These are phyloP conservation scores for Aquilaria agallochum DNA, from an alignment of 441 rosid genomes.

Conservation along the genomic window DNA sequence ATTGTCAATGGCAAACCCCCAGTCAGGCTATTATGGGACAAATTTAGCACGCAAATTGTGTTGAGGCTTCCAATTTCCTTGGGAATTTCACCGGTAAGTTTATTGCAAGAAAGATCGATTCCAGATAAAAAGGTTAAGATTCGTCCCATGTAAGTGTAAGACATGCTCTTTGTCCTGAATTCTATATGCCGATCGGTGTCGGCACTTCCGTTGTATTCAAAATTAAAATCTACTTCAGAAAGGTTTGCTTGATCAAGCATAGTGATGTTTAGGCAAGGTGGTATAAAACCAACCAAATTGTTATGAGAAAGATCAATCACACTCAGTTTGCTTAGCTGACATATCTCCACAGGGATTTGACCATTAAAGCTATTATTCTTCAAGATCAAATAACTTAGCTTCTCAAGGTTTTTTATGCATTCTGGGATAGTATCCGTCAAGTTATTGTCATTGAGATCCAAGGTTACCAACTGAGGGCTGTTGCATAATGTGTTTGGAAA, in stretches of 20 bases:
- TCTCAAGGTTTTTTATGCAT: not conserved
- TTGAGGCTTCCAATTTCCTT: slow-evolving; percentile 10
- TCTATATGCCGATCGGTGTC: too few relatives aligned
- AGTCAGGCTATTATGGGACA: slow-evolving; percentile 13
- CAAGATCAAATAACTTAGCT: slow-evolving; percentile 4
- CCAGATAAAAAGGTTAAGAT: slow-evolving; percentile 7
- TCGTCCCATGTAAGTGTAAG: slow-evolving; percentile 2
- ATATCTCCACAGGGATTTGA: not conserved
- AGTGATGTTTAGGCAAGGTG: not conserved
- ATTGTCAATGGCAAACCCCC: slow-evolving; percentile 18
- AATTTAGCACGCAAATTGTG: slow-evolving; percentile 9
- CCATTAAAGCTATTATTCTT: slow-evolving; percentile 10
- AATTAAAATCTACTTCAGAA: not conserved
- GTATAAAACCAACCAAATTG: slow-evolving; percentile 11
- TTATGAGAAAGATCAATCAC: slow-evolving; percentile 9
- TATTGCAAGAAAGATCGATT: slow-evolving; percentile 26
- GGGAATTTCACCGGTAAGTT: slow-evolving; percentile 18
- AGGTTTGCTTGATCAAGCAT: too few relatives aligned
- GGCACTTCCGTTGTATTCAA: not conserved
- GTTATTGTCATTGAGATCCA: slow-evolving; percentile 8
- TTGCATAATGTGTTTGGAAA: not conserved
- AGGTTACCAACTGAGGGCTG: not conserved
- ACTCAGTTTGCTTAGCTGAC: not conserved
- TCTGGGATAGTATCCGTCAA: slow-evolving; percentile 1
- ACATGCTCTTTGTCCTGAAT: slow-evolving; percentile 10